These are phyloP conservation scores for Hortiboletus flavorubellus DNA, from an alignment of 768 basidiomycete species.

Conservation along the genomic window DNA sequence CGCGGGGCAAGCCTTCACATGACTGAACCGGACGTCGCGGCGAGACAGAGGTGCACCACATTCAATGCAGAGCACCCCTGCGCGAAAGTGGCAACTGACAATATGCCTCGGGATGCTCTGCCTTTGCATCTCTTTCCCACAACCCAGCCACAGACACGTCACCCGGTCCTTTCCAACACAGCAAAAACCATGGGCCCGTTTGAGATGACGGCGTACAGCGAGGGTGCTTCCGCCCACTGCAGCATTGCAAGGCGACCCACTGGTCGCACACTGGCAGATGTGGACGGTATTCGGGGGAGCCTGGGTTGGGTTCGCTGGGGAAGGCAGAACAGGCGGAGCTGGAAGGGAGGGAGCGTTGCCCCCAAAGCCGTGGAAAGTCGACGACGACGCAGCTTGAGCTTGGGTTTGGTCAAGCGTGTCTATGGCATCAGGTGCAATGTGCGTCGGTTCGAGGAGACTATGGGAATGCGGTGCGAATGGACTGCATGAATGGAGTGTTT, in stretches of 20 bases:
- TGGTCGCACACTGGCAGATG: constrained; percentile 2
- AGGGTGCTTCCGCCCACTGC: background rate
- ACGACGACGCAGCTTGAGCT: background rate
- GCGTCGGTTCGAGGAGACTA: background rate
- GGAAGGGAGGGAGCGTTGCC: background rate
- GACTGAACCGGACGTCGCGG: constrained; percentile 15
- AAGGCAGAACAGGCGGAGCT: background rate
- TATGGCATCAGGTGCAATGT: background rate
- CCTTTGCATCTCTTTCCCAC: constrained; percentile 1
- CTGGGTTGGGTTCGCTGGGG: background rate
- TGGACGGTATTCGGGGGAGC: background rate
- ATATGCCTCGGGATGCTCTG: constrained; percentile 24
- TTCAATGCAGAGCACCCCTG: constrained; percentile 3
- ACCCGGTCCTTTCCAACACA: background rate
- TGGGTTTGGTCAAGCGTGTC: background rate
- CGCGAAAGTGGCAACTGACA: constrained; percentile 10
- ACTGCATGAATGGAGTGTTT: background rate
- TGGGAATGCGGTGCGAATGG: background rate
- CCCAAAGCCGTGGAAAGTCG: background rate
- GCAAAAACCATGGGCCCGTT: constrained; percentile 1
- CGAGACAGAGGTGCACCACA: constrained; percentile 21
- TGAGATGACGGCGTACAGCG: constrained; percentile 19
- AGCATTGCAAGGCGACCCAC: constrained; percentile 1
- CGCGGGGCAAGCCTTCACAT: constrained; percentile 11
- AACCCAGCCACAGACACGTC: constrained; percentile 12